Base-by-base conservation (phyloP, 148 eudicot species). In the Rhododendron vialii region DNA sequence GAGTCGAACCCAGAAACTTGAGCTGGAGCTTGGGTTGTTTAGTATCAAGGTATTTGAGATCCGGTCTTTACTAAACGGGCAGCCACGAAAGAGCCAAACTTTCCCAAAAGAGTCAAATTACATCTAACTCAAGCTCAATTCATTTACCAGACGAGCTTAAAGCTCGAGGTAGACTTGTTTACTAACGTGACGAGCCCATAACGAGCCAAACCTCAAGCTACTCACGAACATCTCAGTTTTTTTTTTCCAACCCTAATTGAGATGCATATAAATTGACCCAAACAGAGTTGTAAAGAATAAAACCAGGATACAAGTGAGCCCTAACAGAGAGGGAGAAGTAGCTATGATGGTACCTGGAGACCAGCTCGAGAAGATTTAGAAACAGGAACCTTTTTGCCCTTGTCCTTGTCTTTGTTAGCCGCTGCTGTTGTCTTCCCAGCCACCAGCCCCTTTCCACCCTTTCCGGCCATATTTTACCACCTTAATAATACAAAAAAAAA, bases 361-460 rank as follows among this genome's bases (percentile, higher is more conserved):
- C 98, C 98, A 47, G 98, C 98, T 30, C 96, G 89, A 82, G 96
- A 91, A 28, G 98, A 96, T 53, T 96, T 93, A 51, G 98, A 92
- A 76, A 88, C 63, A 33, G 98, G 98, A 77, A 89, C 84, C 85
- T 96, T 96, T 93, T 96, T 94, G 63, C 93, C 93, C 84, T 95
- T 93, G 86, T 85, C 91, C n/a, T 69, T 69, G 36, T 69, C 75
- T 17, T 69, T 69, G 75, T 28, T 69, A 79, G 87, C 91, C 0
- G 93, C 92, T 14, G 95, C 94, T 0, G 98, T 92, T 30, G 95
- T 93, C 89, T 96, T 96, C 24, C 92, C 96, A 0, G 95, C 97
- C 86, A 94, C 81, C 7, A 94, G 87, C 71, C 97, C 97, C 82
- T 94, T 94, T 67, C 97, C 97, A 18, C 95, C 97, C 43, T 94